Percentiles rank a stretch among this genome's conserved stretches.
These are phyloP conservation scores for Sordariomycetes sp. DNA, from an alignment of 2,329 filamentous ascomycete species.

Conservation along the genomic window DNA sequence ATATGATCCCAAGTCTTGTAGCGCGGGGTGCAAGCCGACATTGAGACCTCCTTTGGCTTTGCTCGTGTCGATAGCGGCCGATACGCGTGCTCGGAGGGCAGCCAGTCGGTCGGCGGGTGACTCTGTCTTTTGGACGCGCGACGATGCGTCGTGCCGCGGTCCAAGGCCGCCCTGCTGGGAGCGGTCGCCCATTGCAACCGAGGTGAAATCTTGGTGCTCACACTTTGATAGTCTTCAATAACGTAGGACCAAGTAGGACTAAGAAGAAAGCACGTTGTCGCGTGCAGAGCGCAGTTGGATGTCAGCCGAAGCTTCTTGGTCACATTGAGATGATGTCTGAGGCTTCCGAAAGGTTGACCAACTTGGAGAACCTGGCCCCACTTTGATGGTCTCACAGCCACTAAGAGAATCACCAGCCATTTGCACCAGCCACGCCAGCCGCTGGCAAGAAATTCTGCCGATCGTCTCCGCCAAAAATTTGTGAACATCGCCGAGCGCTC, in stretches of 20 bases:
- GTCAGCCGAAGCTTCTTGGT: too few relatives aligned
- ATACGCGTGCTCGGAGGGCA: constrained; percentile 70
- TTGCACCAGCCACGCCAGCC: not conserved
- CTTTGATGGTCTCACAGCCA: too few relatives aligned
- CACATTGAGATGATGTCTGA: too few relatives aligned
- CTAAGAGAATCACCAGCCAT: not conserved
- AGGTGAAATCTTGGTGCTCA: too few relatives aligned
- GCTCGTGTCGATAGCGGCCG: constrained; percentile 57
- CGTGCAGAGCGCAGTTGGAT: too few relatives aligned
- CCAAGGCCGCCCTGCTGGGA: constrained; percentile 42
- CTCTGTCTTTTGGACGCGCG: constrained; percentile 45
- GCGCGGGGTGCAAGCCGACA: constrained; percentile 68
- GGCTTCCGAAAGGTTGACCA: too few relatives aligned
- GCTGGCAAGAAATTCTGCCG: constrained; percentile 29
- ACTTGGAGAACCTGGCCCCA: too few relatives aligned
- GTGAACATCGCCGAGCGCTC: constrained; percentile 5
- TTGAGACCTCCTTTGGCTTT: constrained; percentile 60
- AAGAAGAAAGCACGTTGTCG: too few relatives aligned
- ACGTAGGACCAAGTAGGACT: too few relatives aligned
- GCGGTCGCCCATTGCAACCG: constrained; percentile 35
- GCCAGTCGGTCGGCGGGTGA: constrained; percentile 59
- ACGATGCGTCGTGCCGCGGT: constrained; percentile 44
- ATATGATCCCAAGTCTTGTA: constrained; percentile 47
- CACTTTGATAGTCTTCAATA: too few relatives aligned
- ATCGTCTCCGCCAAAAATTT: constrained; percentile 35